phyloP scores from a whole-genome alignment of 2,329 filamentous ascomycete genomes.

The Penicillium crustosum region DNA sequence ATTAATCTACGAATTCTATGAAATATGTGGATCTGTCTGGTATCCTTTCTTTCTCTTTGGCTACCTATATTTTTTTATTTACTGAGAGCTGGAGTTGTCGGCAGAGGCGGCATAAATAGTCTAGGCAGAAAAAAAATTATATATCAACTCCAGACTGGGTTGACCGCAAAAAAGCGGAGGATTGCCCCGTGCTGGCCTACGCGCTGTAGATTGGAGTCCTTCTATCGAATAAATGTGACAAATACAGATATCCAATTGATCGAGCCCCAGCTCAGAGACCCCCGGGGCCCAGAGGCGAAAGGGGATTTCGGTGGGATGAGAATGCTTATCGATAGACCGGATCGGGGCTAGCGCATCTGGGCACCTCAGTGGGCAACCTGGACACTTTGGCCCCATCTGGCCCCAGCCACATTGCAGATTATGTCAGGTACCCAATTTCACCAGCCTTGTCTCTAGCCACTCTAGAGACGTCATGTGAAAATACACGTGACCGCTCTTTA shows the following conservation, averaged over 20 bases:
- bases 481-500: slow-evolving; percentile 5
- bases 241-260: slow-evolving; percentile 28
- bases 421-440: neutral
- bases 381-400: neutral
- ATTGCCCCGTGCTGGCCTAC: slow-evolving; percentile 22
- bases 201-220: slow-evolving; percentile 27
- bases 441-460: slow-evolving; percentile 14
- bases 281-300: slow-evolving; percentile 11
- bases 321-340: slow-evolving; percentile 19
- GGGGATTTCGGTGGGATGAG: slow-evolving; percentile 24
- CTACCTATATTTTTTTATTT: neutral
- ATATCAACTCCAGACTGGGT: slow-evolving; percentile 4
- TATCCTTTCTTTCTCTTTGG: neutral
- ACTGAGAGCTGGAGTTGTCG: neutral
- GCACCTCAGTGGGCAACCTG: neutral
- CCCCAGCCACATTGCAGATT: slow-evolving; percentile 7
- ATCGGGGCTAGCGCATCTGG: neutral
- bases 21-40: neutral
- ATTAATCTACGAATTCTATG: neutral
- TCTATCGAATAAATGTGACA: slow-evolving; percentile 27
- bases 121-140: slow-evolving; percentile 10
- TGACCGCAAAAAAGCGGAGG: slow-evolving; percentile 16
- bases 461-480: slow-evolving; percentile 20
- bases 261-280: slow-evolving; percentile 4
- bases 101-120: slow-evolving; percentile 10